Conservation (phyloP, 768 basidiomycete species). For the Psilocybe cubensis region DNA sequence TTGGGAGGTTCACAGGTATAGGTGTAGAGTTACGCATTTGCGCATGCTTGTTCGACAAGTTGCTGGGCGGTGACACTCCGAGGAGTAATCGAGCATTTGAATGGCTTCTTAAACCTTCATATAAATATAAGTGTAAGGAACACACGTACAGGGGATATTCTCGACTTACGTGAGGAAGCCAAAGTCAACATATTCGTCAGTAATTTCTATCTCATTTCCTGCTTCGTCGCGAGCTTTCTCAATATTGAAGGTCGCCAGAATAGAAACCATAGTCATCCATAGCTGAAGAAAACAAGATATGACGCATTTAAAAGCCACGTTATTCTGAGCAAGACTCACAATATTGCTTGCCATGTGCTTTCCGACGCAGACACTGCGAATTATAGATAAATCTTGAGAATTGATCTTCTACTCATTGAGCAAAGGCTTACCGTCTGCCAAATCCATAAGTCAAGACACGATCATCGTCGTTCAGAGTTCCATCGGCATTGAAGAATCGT, state of each 20-base stretch:
- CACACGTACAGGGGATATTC: neutral
- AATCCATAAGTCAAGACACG: conserved; percentile 40
- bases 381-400: neutral
- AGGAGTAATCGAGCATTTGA: neutral
- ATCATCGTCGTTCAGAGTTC: conserved; percentile 38
- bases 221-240: neutral
- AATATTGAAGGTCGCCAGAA: neutral
- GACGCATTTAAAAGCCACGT: too few species aligned
- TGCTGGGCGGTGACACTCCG: neutral
- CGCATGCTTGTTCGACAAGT: neutral
- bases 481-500: conserved; percentile 43
- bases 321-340: too few species aligned
- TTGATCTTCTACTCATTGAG: neutral
- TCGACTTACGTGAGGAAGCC: neutral
- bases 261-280: neutral
- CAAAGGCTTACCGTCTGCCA: conserved; percentile 35
- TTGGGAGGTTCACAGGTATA: too few species aligned
- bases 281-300: too few species aligned
- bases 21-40: neutral
- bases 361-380: conserved; percentile 22
- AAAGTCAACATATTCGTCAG: neutral
- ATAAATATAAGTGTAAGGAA: neutral
- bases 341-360: conserved; percentile 27
- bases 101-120: neutral
- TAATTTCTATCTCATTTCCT: neutral